Base-by-base conservation (phyloP, 2,329 filamentous ascomycete species). In the Colletotrichum shisoi region DNA sequence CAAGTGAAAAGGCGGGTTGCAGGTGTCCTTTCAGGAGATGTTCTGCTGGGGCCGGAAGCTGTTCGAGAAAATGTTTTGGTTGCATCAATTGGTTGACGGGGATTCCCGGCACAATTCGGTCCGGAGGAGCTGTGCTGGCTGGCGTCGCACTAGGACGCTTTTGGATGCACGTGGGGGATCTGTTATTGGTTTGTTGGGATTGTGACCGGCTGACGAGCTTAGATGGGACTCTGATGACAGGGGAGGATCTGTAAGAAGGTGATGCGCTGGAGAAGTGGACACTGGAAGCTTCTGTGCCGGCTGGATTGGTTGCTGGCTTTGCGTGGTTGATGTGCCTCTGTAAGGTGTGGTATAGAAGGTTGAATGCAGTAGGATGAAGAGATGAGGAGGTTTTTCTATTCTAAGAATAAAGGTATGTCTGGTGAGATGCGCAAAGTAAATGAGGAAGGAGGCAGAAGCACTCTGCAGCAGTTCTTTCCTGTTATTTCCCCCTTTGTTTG, bases 31-130 rank as follows among this genome's bases (percentile, higher is more conserved):
- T 70, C 67, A 69, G 67, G 67, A 68, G 57, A 63, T 54, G 60
- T 56, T 48, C 62, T 66, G 37, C 62, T 68, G 56, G 62, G 56
- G 62, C 56, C 31, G 53, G 65, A 54, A 68, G 66, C 59, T 63
- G 62, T 68, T 70, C 68, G 66, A 69, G 67, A 70, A 70, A 70
- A 63, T 70, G 69, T 70, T 70, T 70, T 66, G 69, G 56, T 54
- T 60, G 54, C 62, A 66, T 63, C 62, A 57, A 69, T 70, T 70
- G 69, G 67, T 60, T 68, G 67, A 67, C 69, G 67, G 69, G 67
- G 63, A 64, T 62, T 70, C 69, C 69, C 69, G 69, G 69, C 69
- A 49, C 40, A 70, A 67, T 44, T 70, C 69, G 69, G 69, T 62
- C 63, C 63, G 67, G 67, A 61, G 54, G 49, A 63, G 67, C 59